Evolutionary conservation across 768 basidiomycete genomes (phyloP), one percentile per base, ranked within the genome.

Genomic region (Leucocoprinus leucothites): DNA sequence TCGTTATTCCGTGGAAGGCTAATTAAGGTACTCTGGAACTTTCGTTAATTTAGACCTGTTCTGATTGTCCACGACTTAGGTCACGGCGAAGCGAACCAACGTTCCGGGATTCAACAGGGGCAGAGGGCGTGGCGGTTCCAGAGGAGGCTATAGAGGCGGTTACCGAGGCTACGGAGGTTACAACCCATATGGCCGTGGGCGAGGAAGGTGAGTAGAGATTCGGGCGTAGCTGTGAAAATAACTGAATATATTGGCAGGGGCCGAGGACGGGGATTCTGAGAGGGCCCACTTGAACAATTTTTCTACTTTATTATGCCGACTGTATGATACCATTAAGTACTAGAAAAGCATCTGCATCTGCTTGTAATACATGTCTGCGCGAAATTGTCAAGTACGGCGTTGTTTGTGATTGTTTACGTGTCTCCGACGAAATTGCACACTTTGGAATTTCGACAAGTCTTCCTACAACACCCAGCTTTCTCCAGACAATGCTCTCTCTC

Each of bases 11-110:
- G 89, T 53, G 94, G 94, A 22, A 83, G 97, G 62, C 72, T 95
- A 66, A 87, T 99, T 69, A 95, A 95, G 77, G 96, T 92, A 31
- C 9, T 31, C 24, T 13, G 40, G 14, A 9, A 26, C 24, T 26
- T n/a, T 45, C 57, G 26, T 58, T 24, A 57, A 11, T 41, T 24
- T 28, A 36, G 46, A 38, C 38, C 49, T 14, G 22, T 26, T 50
- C 22, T 25, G 42, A 41, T 48, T 19, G 59, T 47, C 22, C 16
- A 24, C 36, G 43, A 34, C 48, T 2, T 41, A 98, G 95, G 96
- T 99, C 43, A 94, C 91, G 36, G 79, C 92, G 22, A 99, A 99
- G 69, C 82, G 97, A 58, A 99, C 97, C 38, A 99, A 99, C 70
- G 70, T 98, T 51, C 97, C 95, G 18, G 94, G 94, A 1, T 94